Percentiles rank a stretch among this genome's conserved stretches.
Conservation (phyloP, 2,329 filamentous ascomycete genomes). For the Colletotrichum liaoningense region DNA sequence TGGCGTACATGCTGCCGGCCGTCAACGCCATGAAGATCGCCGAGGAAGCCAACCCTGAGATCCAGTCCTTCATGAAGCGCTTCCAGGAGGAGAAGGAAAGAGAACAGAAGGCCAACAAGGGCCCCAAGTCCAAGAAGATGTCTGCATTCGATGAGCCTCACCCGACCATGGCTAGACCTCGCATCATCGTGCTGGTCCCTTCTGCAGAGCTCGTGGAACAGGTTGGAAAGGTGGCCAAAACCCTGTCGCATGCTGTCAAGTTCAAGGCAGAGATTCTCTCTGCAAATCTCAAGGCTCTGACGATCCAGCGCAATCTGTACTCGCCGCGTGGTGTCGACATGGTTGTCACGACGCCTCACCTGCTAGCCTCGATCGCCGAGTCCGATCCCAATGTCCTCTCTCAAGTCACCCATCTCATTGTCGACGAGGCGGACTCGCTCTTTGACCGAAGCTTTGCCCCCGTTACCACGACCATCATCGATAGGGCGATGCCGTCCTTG, state of each 20-base stretch:
- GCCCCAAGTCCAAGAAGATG: constrained; percentile 67
- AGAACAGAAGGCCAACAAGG: constrained; percentile 66
- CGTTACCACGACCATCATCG: constrained; percentile 84
- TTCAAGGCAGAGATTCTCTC: constrained; percentile 88
- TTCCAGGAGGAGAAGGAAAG: constrained; percentile 67
- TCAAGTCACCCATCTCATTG: constrained; percentile 87
- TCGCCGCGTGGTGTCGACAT: constrained; percentile 85
- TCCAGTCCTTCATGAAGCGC: constrained; percentile 67
- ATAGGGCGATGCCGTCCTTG: constrained; percentile 82
- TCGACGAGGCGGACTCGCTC: constrained; percentile 96
- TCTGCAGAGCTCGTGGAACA: constrained; percentile 93
- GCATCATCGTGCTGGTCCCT: constrained; percentile 87
- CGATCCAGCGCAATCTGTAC: constrained; percentile 89
- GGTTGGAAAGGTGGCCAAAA: constrained; percentile 84
- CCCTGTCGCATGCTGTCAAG: constrained; percentile 85
- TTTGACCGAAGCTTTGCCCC: constrained; percentile 93
- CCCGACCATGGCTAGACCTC: constrained; percentile 81
- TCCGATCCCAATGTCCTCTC: constrained; percentile 92
- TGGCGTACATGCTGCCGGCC: constrained; percentile 89
- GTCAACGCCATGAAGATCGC: constrained; percentile 87
- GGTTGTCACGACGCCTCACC: constrained; percentile 87
- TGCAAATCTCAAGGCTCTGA: constrained; percentile 77
- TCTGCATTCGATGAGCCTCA: constrained; percentile 74
- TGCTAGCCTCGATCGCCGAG: constrained; percentile 88
- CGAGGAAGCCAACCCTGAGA: constrained; percentile 70